phyloP scores from a whole-genome alignment of 129 eudicot species.

The Dittrichia graveolens region DNA sequence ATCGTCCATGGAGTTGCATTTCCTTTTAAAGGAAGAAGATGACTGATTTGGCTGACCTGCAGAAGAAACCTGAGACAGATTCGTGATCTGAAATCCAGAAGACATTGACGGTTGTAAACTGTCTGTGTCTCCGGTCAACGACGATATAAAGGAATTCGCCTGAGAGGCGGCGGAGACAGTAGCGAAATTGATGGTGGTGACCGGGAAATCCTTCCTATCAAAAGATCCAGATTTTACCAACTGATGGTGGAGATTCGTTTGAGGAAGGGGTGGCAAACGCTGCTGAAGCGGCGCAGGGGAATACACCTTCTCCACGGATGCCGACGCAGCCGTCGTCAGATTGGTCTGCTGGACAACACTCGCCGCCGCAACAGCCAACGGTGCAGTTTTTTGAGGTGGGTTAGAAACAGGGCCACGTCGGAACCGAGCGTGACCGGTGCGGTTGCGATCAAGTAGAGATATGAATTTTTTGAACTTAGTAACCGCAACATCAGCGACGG shows the following conservation, averaged over 20 bases:
- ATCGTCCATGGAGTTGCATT: conserved; percentile 90
- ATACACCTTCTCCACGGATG: conserved; percentile 24
- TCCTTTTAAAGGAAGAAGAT: conserved; percentile 73
- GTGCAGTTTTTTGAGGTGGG: conserved; percentile 18
- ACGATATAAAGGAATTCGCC: conserved; percentile 61
- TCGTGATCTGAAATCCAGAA: conserved; percentile 86
- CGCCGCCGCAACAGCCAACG: not conserved
- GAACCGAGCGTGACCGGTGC: conserved; percentile 99
- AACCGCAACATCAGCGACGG: conserved; percentile 84
- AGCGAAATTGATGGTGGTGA: conserved; percentile 67
- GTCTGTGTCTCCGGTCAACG: conserved; percentile 73
- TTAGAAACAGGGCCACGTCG: conserved; percentile 67
- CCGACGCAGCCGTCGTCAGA: not conserved
- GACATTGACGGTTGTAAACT: conserved; percentile 76
- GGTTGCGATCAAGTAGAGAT: conserved; percentile 66
- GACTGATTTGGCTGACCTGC: conserved; percentile 72
- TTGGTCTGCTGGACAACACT: not conserved
- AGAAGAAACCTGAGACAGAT: conserved; percentile 66
- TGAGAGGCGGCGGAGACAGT: conserved; percentile 34
- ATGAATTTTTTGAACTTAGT: conserved; percentile 77
- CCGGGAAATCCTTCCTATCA: conserved; percentile 58
- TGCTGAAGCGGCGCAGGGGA: conserved; percentile 72
- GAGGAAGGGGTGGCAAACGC: conserved; percentile 59
- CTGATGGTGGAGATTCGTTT: conserved; percentile 30
- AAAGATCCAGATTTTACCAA: conserved; percentile 40